phyloP scores from a whole-genome alignment of 2,329 filamentous ascomycete genomes.

The Phialophora verrucosa region DNA sequence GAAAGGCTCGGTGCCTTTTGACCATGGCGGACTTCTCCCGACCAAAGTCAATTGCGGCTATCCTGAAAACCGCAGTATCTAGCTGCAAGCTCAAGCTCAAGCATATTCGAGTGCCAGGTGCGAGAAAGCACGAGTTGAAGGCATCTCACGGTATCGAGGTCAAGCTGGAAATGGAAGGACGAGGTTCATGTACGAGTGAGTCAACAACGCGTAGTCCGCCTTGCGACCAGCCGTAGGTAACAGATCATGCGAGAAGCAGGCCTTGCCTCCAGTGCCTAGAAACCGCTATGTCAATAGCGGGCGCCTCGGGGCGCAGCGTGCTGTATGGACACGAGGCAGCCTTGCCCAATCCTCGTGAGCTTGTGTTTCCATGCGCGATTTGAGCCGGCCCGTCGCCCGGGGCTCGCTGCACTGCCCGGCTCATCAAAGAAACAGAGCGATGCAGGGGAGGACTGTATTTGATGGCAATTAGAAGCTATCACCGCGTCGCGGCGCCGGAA shows the following conservation, averaged over 20 bases:
- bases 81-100: not conserved
- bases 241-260: not conserved
- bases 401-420: not conserved
- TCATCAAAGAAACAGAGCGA: not conserved
- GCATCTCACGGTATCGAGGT: not conserved
- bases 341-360: not conserved
- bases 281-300: not conserved
- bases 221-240: constrained; percentile 5
- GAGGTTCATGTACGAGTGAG: not conserved
- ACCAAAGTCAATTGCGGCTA: not conserved
- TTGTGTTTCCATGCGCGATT: not conserved
- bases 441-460: not conserved
- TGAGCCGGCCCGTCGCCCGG: not conserved
- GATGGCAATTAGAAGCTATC: too few species aligned
- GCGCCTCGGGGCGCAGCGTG: constrained; percentile 9
- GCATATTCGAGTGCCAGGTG: not conserved
- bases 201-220: constrained; percentile 9
- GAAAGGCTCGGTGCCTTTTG: constrained; percentile 21
- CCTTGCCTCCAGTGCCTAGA: not conserved
- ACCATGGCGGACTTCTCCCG: constrained; percentile 6
- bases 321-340: constrained; percentile 1
- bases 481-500: constrained; percentile 4
- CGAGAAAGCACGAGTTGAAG: not conserved
- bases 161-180: not conserved
- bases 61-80: not conserved